These are phyloP conservation scores for Ehretia macrophylla DNA, from an alignment of 257 asterid species.

Conservation along the genomic window DNA sequence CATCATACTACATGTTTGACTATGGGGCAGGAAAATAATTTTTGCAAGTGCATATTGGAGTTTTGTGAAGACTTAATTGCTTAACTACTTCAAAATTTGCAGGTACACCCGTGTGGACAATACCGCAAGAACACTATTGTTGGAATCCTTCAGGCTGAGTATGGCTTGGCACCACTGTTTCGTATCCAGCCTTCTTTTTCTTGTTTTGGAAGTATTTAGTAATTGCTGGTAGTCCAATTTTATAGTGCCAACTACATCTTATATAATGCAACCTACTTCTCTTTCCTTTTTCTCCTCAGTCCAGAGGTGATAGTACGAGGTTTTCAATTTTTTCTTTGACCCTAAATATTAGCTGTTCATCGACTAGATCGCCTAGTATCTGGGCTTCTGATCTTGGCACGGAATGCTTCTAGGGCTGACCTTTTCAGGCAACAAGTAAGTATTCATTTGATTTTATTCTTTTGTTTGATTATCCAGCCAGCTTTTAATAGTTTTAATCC, in stretches of 20 bases:
- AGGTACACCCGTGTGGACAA: slow-evolving; percentile 99
- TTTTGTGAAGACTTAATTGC: background rate
- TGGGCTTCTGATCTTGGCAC: slow-evolving; percentile 93
- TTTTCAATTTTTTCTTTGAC: slow-evolving; percentile 39
- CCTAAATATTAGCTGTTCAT: slow-evolving; percentile 63
- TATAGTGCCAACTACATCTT: no score
- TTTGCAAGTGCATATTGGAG: background rate
- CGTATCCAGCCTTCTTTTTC: slow-evolving; percentile 62
- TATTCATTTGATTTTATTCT: background rate
- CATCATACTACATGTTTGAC: no score
- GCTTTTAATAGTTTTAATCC: no score
- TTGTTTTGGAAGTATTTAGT: slow-evolving; percentile 13
- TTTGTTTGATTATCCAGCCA: background rate
- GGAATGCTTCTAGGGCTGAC: slow-evolving; percentile 87
- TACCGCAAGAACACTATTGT: slow-evolving; percentile 91
- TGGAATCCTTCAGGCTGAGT: slow-evolving; percentile 95
- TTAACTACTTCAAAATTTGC: slow-evolving; percentile 2
- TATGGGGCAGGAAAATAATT: background rate
- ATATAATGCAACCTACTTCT: background rate
- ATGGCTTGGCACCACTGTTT: slow-evolving; percentile 79
- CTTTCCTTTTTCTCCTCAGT: background rate
- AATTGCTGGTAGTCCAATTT: background rate
- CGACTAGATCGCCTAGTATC: slow-evolving; percentile 95
- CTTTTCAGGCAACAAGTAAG: slow-evolving; percentile 81
- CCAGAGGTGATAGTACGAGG: background rate